Conservation (phyloP, 2,329 filamentous ascomycete species). For the Paecilomyces sp. region DNA sequence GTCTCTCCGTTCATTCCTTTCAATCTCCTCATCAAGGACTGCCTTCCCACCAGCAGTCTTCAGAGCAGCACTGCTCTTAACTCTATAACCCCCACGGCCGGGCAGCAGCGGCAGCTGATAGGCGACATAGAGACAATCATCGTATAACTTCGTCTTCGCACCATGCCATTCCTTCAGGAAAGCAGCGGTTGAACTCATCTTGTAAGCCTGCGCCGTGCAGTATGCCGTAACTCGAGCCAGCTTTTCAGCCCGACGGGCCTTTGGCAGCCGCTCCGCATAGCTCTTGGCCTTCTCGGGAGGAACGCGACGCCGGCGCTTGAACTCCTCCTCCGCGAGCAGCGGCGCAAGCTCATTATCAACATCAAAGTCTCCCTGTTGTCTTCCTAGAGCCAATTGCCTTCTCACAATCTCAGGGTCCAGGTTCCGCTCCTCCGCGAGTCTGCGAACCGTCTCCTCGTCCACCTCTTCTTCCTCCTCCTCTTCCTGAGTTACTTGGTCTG, state of each 20-base stretch:
- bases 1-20: constrained; percentile 80
- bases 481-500: constrained; percentile 45
- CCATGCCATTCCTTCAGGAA: constrained; percentile 84
- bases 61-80: constrained; percentile 83
- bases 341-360: constrained; percentile 48
- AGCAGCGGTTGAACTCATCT: constrained; percentile 76
- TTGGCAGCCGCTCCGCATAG: constrained; percentile 88
- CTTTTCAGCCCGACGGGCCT: constrained; percentile 78
- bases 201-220: constrained; percentile 90
- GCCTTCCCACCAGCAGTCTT: constrained; percentile 92
- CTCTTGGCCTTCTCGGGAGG: constrained; percentile 63
- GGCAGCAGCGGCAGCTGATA: constrained; percentile 87
- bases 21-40: constrained; percentile 89
- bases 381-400: constrained; percentile 24
- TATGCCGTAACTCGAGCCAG: constrained; percentile 88
- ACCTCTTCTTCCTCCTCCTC: constrained; percentile 36
- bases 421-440: constrained; percentile 23
- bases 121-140: constrained; percentile 92
- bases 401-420: constrained; percentile 26
- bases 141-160: constrained; percentile 91
- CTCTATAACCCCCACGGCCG: constrained; percentile 76
- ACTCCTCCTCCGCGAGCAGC: constrained; percentile 52
- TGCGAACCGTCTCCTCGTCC: constrained; percentile 29
- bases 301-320: constrained; percentile 47
- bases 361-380: constrained; percentile 46